phyloP scores from a whole-genome alignment of 164 flowering plant genomes.

The Santalum album region DNA sequence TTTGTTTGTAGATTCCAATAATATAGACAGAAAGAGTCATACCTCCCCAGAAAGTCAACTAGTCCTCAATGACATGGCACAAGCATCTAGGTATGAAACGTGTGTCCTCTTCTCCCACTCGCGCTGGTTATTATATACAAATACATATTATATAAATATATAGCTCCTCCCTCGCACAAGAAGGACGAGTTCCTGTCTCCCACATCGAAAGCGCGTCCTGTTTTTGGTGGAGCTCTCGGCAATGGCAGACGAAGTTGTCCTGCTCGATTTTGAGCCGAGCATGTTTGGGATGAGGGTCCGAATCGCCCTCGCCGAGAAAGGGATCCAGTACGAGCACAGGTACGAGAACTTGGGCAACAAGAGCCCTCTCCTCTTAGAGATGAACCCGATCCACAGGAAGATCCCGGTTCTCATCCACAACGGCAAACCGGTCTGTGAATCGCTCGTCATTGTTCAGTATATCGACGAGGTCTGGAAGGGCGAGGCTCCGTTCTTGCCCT shows the following conservation, averaged over 20 bases:
- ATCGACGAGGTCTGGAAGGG: neutral
- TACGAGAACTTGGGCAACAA: neutral
- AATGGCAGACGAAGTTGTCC: neutral
- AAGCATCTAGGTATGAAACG: no score
- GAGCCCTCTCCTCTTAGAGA: neutral
- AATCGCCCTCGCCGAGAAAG: neutral
- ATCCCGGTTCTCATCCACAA: neutral
- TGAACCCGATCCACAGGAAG: neutral
- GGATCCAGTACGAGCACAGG: neutral
- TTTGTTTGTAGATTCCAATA: no score
- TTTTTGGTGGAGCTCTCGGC: no score
- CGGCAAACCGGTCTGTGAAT: neutral
- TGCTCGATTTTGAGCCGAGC: neutral
- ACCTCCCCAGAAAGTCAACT: no score
- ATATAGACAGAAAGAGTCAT: no score
- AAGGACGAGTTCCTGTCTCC: no score
- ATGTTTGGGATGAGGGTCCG: neutral
- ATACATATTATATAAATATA: no score
- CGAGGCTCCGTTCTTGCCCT: neutral
- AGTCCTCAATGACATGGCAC: no score
- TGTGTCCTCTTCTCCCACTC: no score
- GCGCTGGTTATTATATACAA: no score
- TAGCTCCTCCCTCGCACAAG: no score
- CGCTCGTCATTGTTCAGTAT: neutral
- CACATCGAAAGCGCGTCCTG: no score